Conservation (phyloP, 139 green algal genomes). For the Ettlia oleoabundans region DNA sequence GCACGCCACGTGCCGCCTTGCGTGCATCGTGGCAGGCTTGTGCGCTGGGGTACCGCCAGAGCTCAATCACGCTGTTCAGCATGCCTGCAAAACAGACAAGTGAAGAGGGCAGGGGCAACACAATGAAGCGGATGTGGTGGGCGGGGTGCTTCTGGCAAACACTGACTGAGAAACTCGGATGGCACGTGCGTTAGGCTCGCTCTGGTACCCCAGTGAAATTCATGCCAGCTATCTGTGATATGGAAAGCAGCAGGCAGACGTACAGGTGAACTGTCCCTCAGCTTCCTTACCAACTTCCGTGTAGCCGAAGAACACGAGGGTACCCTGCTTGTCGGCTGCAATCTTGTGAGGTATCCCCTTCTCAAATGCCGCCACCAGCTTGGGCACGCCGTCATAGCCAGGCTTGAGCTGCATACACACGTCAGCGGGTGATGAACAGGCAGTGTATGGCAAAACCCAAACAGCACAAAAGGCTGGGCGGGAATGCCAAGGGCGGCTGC, state of each 20-base stretch:
- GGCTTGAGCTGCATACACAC: slow-evolving; percentile 68
- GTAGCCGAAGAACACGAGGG: slow-evolving; percentile 73
- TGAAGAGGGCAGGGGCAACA: background rate
- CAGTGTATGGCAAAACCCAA: background rate
- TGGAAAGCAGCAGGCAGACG: background rate
- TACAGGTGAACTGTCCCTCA: background rate
- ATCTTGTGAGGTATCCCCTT: slow-evolving; percentile 72
- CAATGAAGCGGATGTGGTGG: no score
- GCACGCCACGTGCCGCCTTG: slow-evolving; percentile 60
- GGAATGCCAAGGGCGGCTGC: no score
- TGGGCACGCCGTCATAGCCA: slow-evolving; percentile 76
- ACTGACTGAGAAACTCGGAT: no score
- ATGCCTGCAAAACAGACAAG: background rate
- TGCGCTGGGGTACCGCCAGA: slow-evolving; percentile 80
- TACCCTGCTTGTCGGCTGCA: slow-evolving; percentile 57
- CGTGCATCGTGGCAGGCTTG: slow-evolving; percentile 69
- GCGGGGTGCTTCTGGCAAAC: no score
- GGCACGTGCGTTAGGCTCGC: no score
- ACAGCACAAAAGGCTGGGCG: background rate
- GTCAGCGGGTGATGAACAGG: background rate
- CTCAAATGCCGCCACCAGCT: slow-evolving; percentile 49
- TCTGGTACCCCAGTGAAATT: no score
- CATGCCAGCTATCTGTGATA: background rate
- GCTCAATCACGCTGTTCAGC: slow-evolving; percentile 76
- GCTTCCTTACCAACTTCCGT: slow-evolving; percentile 52